Percentiles rank a stretch among this genome's conserved stretches.
These are phyloP conservation scores for Candida awuae DNA, from an alignment of 805 yeast genomes.

Conservation along the genomic window DNA sequence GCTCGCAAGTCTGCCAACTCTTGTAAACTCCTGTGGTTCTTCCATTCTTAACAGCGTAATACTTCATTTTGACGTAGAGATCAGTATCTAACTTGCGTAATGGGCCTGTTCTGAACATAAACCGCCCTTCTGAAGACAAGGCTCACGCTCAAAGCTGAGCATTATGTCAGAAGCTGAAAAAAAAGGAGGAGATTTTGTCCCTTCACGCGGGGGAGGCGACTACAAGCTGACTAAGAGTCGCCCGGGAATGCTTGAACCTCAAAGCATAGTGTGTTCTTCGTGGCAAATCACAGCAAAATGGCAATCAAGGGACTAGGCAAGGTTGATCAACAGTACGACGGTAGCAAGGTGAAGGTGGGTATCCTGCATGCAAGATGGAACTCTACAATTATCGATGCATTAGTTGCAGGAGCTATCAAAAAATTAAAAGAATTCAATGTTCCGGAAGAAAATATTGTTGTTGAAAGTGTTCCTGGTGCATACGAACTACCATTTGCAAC, in stretches of 20 bases:
- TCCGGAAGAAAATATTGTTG: slow-evolving; percentile 59
- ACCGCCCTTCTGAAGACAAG: no score
- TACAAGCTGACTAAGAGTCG: no score
- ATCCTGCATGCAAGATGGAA: slow-evolving; percentile 98
- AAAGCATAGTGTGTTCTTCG: no score
- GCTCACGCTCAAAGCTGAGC: no score
- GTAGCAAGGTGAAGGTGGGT: slow-evolving; percentile 39
- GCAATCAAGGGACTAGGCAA: slow-evolving; percentile 78
- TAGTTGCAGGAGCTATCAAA: slow-evolving; percentile 68
- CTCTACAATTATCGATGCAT: slow-evolving; percentile 59
- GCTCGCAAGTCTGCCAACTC: slow-evolving; percentile 51
- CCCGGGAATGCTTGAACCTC: no score
- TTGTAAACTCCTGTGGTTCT: slow-evolving; percentile 47
- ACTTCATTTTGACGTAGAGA: slow-evolving; percentile 10
- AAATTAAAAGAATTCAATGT: slow-evolving; percentile 63
- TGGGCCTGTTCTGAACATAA: no score
- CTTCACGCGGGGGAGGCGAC: no score
- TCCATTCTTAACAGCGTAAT: slow-evolving; percentile 52
- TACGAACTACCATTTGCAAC: slow-evolving; percentile 88
- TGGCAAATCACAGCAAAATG: no score
- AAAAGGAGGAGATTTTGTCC: no score
- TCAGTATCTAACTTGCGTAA: no score
- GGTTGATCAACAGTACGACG: slow-evolving; percentile 38
- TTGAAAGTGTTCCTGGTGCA: slow-evolving; percentile 91
- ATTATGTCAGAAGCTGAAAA: no score